A percentile compares a stretch with the other conserved stretches of the same genome.
These are phyloP conservation scores for Pontederia crassipes DNA, from an alignment of 176 grass and related monocot species.

Conservation along the genomic window DNA sequence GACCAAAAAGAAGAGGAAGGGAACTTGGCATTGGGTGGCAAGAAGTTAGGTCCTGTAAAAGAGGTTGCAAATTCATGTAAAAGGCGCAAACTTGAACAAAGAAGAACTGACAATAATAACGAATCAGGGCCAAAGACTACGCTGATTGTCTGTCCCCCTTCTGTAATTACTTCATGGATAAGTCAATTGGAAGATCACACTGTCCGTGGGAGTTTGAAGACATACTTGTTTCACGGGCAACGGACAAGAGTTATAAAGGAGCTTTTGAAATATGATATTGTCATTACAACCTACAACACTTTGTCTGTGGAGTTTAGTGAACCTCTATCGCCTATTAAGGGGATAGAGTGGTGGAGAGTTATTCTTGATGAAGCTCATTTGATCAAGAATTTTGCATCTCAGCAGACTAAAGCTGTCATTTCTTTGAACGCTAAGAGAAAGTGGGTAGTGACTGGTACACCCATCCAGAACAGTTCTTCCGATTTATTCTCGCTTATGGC, in stretches of 20 bases:
- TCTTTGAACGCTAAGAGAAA: slow-evolving; percentile 70
- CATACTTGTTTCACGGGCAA: slow-evolving; percentile 85
- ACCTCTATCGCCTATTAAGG: slow-evolving; percentile 45
- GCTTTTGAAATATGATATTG: slow-evolving; percentile 75
- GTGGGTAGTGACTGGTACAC: slow-evolving; percentile 87
- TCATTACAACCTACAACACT: slow-evolving; percentile 63
- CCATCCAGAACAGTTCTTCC: slow-evolving; percentile 83
- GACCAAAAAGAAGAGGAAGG: neutral
- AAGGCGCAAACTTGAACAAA: slow-evolving; percentile 34
- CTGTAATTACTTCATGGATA: slow-evolving; percentile 88
- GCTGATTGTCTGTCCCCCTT: slow-evolving; percentile 74
- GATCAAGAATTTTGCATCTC: slow-evolving; percentile 75
- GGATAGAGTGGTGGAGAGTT: slow-evolving; percentile 72
- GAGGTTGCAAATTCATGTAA: slow-evolving; percentile 15
- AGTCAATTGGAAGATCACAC: slow-evolving; percentile 85
- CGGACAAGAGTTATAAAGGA: slow-evolving; percentile 43
- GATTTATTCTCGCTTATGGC: slow-evolving; percentile 83
- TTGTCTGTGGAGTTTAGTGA: slow-evolving; percentile 55
- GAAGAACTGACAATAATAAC: neutral
- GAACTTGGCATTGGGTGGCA: neutral
- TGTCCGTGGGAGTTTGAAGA: slow-evolving; percentile 44
- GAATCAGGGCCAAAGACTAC: slow-evolving; percentile 25
- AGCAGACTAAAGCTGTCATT: slow-evolving; percentile 73
- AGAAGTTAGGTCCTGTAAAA: slow-evolving; percentile 10
- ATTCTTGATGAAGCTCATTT: slow-evolving; percentile 91